Base-by-base conservation (phyloP, 2,329 filamentous ascomycete genomes). In the Aspergillus jensenii region DNA sequence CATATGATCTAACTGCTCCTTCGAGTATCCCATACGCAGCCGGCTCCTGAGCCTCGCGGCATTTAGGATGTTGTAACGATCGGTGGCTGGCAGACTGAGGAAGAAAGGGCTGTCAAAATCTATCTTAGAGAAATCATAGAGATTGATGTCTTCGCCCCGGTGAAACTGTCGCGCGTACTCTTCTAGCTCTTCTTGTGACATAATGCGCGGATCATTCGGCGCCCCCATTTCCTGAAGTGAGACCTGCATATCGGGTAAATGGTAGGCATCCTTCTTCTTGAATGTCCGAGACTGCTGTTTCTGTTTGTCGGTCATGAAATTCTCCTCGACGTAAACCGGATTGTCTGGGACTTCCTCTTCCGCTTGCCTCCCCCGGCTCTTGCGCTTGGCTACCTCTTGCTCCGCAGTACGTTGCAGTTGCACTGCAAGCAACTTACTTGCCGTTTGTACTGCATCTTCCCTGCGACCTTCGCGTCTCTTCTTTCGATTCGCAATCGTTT, bases 81-180 rank as follows among this genome's bases (percentile, higher is more conserved):
- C 95, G 2, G 89, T 88, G 1, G 92, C 83, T 0, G 96, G 95
- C 57, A 99, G 76, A 71, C 91, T 96, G 72, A 90, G 86, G 78
- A 99, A 99, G 76, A 99, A 99, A 12, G 93, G 87, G 64, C 93
- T 91, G 64, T 98, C 90, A 68, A 98, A 99, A 71, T 99, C 95
- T 67, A 99, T 99, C 76, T 98, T 98, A 70, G 90, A 96, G 71
- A 99, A 99, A 76, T 98, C 93, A 75, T 98, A 98, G 5, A 93
- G 76, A 63, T 80, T 81, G 55, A 98, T 89, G 71, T 98, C 93
- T 74, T 98, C 92, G 55, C 95, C 95, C 60, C 86, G 87, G 68
- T 97, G 86, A 68, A 98, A 98, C 63, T 98, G 93, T 52, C 88
- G 83, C 3, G 96, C 93, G 71, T 99, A 99, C 64, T 93, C 89